Base-by-base conservation (phyloP, 257 asterid genomes). In the Solanum chiquidenum region DNA sequence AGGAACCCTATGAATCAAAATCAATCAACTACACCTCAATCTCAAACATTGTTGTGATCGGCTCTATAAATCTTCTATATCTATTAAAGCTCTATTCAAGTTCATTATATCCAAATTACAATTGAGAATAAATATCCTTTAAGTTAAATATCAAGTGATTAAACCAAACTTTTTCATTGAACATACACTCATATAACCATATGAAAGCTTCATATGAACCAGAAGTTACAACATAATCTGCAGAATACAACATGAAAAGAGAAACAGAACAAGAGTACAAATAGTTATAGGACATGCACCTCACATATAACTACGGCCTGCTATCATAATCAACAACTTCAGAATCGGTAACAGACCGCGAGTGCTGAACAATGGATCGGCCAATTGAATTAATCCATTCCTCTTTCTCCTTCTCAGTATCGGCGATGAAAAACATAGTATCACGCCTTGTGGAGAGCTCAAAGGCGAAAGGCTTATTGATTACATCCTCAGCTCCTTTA, bases 341-440 rank as follows among this genome's bases (percentile, higher is more conserved):
- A 31, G 93, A 86, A 90, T 92, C 95, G 4, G 98, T 95, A 85
- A 96, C 97, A 29, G 98, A 96, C 88, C 98, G 91, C 44, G 99
- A 96, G 87, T 92, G 96, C 95, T 95, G 96, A 64, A 94, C 96
- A 86, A 94, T 93, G 4, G 98, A 95, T 84, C 98, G 92, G 4
- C 99, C 99, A 75, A 96, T 93, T 6, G 98, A 93, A 83, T 96
- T 96, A 58, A 96, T 94, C 99, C 98, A 96, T 25, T 96, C 98
- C 91, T 96, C 99, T 89, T 94, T 95, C 87, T 95, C 99, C 93
- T 94, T 95, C 72, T 96, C 99, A 29, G 98, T 85, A 86, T 95
- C 98, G 49, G 98, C 98, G 46, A 95, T 90, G 89, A 96, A 95
- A 88, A 94, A 96, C 98, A 95, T 96, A 27, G 98, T 95, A 18